A percentile compares a stretch with the other conserved stretches of the same genome.
Conservation (phyloP, 1,139 yeast genomes). For the Kazachstania sp. region DNA sequence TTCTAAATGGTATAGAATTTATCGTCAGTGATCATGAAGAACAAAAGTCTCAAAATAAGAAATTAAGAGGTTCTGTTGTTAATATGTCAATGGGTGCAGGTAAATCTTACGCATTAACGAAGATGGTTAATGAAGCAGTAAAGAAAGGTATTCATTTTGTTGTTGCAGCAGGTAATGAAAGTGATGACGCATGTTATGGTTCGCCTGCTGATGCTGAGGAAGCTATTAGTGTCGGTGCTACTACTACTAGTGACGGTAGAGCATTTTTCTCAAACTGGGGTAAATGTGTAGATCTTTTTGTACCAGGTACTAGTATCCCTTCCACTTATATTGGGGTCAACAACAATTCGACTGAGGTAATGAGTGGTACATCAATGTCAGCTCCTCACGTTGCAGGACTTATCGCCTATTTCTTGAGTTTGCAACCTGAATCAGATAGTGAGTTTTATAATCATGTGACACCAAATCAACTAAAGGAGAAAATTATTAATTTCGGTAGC, state of each 20-base stretch:
- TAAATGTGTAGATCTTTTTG: conserved; percentile 75
- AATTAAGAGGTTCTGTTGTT: conserved; percentile 77
- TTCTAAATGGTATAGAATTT: conserved; percentile 70
- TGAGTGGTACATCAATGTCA: conserved; percentile 99
- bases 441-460: conserved; percentile 59
- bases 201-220: conserved; percentile 74
- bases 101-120: conserved; percentile 67
- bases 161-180: conserved; percentile 85
- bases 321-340: conserved; percentile 78
- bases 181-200: conserved; percentile 73
- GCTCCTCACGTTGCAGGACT: conserved; percentile 95
- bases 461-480: conserved; percentile 84
- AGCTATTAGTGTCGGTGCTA: conserved; percentile 78
- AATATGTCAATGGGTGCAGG: conserved; percentile 91
- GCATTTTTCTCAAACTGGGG: conserved; percentile 81
- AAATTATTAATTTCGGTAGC: conserved; percentile 73
- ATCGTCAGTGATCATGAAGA: conserved; percentile 62
- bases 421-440: conserved; percentile 80
- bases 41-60: conserved; percentile 43
- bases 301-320: conserved; percentile 72
- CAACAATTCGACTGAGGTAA: conserved; percentile 70
- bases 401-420: conserved; percentile 76
- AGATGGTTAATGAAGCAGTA: conserved; percentile 78
- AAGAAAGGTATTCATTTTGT: conserved; percentile 74
- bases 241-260: conserved; percentile 63